phyloP scores from a whole-genome alignment of 2,329 filamentous ascomycete genomes.

The Sphaerulina populicola region DNA sequence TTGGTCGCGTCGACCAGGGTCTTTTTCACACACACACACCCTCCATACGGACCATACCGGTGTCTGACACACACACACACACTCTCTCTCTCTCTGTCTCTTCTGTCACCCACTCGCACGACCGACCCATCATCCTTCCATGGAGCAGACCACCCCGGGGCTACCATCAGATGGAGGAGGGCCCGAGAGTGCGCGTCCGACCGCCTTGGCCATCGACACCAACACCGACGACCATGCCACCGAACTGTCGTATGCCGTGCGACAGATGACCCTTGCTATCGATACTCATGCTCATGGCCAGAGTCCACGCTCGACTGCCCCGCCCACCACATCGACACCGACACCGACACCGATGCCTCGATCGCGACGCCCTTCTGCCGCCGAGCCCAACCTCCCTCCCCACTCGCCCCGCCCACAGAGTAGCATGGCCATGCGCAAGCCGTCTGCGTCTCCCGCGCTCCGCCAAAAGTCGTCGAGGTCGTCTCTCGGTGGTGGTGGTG shows the following conservation, averaged over 20 bases:
- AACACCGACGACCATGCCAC: constrained; percentile 1
- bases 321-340: constrained; percentile 1
- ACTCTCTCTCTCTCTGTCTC: too few relatives aligned
- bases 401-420: constrained; percentile 20
- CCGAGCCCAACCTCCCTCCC: constrained; percentile 7
- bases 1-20: too few relatives aligned
- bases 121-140: background rate
- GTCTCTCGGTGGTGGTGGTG: constrained; percentile 16
- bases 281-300: constrained; percentile 6
- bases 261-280: constrained; percentile 6
- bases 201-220: background rate
- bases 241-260: constrained; percentile 11
- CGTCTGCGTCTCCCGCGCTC: constrained; percentile 17
- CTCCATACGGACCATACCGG: too few relatives aligned
- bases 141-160: background rate
- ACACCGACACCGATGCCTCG: constrained; percentile 3
- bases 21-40: too few relatives aligned
- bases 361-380: constrained; percentile 16
- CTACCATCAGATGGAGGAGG: background rate
- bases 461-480: constrained; percentile 23
- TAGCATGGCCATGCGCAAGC: constrained; percentile 21
- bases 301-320: constrained; percentile 13
- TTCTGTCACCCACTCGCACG: background rate
- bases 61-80: too few relatives aligned
- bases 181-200: background rate